These are phyloP conservation scores for Calocera viscosa DNA, from an alignment of 768 basidiomycete species.

Conservation along the genomic window DNA sequence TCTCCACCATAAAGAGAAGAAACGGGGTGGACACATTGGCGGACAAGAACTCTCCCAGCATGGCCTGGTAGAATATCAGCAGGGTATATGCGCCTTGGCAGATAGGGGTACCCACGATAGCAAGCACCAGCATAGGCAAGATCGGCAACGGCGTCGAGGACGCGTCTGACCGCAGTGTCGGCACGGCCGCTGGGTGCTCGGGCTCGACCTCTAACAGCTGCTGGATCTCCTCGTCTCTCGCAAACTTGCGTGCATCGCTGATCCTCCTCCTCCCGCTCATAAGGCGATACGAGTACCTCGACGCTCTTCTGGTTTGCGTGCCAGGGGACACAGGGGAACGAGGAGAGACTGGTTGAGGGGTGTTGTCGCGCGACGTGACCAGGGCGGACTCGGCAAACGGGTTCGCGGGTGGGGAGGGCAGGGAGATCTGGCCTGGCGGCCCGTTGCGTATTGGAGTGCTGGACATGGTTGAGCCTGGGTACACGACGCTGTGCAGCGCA, in stretches of 20 bases:
- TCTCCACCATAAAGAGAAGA: constrained; percentile 89
- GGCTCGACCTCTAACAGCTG: neutral
- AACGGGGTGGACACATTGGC: constrained; percentile 91
- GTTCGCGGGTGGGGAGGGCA: neutral
- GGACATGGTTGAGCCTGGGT: neutral
- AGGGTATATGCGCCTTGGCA: neutral
- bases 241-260: neutral
- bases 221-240: neutral
- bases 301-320: neutral
- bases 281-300: neutral
- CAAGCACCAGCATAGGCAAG: constrained; percentile 82
- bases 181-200: neutral
- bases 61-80: constrained; percentile 43
- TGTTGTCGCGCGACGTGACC: neutral
- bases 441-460: neutral
- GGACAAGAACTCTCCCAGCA: constrained; percentile 88
- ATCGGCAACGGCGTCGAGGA: constrained; percentile 63
- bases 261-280: neutral
- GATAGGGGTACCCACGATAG: constrained; percentile 50
- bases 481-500: neutral
- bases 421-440: neutral
- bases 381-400: neutral
- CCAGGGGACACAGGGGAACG: neutral
- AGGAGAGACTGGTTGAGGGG: neutral
- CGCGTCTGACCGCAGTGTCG: constrained; percentile 11